These are phyloP conservation scores for Microdochium bolleyi DNA, from an alignment of 2,329 filamentous ascomycete species.

Conservation along the genomic window DNA sequence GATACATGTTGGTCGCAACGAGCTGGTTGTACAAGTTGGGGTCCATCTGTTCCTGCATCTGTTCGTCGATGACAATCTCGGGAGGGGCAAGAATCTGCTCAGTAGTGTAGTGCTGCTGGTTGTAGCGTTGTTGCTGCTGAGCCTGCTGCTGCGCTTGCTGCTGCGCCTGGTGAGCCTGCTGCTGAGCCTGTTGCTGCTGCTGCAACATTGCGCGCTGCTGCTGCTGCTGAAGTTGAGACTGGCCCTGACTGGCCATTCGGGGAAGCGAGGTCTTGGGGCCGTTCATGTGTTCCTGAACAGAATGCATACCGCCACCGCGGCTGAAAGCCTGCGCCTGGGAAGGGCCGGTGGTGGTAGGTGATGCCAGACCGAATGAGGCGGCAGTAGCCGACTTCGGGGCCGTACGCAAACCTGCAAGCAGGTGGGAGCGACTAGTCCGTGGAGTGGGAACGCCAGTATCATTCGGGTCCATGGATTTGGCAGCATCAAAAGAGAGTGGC, in stretches of 20 bases:
- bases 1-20: constrained; percentile 82
- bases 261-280: constrained; percentile 52
- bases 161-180: constrained; percentile 15
- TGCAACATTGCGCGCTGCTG: constrained; percentile 16
- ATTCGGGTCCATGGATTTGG: constrained; percentile 60
- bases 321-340: neutral
- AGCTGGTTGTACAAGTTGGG: constrained; percentile 82
- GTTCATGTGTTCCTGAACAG: constrained; percentile 30
- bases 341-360: constrained; percentile 27
- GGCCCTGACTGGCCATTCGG: constrained; percentile 16
- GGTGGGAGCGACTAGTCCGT: constrained; percentile 87
- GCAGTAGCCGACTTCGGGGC: constrained; percentile 80
- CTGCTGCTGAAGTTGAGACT: constrained; percentile 17
- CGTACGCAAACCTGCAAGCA: constrained; percentile 87
- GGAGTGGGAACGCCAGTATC: constrained; percentile 70
- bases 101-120: constrained; percentile 59
- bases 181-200: constrained; percentile 15
- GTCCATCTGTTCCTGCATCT: constrained; percentile 69
- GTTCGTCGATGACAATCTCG: constrained; percentile 64
- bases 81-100: constrained; percentile 86
- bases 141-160: constrained; percentile 14
- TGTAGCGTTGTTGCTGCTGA: constrained; percentile 16
- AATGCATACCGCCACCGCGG: constrained; percentile 27
- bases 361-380: constrained; percentile 53
- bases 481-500: constrained; percentile 70